phyloP scores from a whole-genome alignment of 768 basidiomycete species.

The Solioccasus polychromus region DNA sequence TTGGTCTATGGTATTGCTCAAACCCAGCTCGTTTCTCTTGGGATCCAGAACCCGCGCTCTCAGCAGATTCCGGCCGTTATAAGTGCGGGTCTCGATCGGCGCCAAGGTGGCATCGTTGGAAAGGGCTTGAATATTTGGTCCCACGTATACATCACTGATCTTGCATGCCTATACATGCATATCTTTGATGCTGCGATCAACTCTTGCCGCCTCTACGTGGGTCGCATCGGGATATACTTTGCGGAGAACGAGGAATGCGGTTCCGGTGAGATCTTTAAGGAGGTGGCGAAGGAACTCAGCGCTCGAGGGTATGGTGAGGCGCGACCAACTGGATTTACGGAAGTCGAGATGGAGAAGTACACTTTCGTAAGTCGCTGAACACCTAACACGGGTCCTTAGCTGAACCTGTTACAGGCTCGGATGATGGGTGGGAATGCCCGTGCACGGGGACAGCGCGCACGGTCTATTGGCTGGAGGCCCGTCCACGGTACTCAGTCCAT shows the following conservation, averaged over 20 bases:
- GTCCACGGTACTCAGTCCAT: slow-evolving; percentile 38
- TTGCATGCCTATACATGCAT: slow-evolving; percentile 40
- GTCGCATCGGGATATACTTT: slow-evolving; percentile 51
- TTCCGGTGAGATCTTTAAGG: slow-evolving; percentile 39
- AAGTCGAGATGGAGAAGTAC: slow-evolving; percentile 14
- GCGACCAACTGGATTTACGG: slow-evolving; percentile 42
- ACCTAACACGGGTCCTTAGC: neutral
- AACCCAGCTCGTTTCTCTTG: slow-evolving; percentile 46
- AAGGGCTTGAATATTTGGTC: slow-evolving; percentile 59
- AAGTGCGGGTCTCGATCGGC: slow-evolving; percentile 42
- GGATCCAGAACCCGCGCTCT: slow-evolving; percentile 52
- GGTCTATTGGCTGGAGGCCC: slow-evolving; percentile 22
- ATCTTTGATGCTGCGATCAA: slow-evolving; percentile 38
- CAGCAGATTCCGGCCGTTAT: slow-evolving; percentile 51
- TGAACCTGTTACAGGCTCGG: slow-evolving; percentile 8
- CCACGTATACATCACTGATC: slow-evolving; percentile 55
- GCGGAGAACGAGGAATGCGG: slow-evolving; percentile 49
- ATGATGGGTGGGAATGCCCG: slow-evolving; percentile 19
- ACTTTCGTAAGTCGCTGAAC: slow-evolving; percentile 12
- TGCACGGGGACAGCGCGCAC: slow-evolving; percentile 18
- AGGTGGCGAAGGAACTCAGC: slow-evolving; percentile 39
- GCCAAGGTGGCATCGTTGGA: slow-evolving; percentile 53
- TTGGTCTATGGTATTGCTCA: slow-evolving; percentile 59
- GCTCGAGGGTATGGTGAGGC: slow-evolving; percentile 8
- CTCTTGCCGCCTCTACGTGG: slow-evolving; percentile 12